phyloP scores from a whole-genome alignment of 805 yeast genomes.

The Ogataea salicorniae region DNA sequence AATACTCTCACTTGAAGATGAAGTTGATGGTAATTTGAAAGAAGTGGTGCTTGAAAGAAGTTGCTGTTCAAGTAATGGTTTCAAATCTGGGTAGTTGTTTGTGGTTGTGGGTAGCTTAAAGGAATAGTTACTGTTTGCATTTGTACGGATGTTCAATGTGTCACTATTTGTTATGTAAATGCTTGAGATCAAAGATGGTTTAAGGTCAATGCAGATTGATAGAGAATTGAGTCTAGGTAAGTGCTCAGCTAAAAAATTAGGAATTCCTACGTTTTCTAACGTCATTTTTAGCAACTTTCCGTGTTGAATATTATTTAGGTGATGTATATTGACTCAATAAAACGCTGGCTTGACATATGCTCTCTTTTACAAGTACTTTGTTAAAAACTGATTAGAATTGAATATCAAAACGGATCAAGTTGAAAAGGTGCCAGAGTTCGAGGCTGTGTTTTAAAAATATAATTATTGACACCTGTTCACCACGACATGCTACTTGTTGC shows the following conservation, averaged over 20 bases:
- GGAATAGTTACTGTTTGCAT: no score
- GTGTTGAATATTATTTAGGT: no score
- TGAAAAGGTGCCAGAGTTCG: no score
- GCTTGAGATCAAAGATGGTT: neutral
- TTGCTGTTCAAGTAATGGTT: neutral
- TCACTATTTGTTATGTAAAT: neutral
- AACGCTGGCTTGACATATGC: no score
- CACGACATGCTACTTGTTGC: no score
- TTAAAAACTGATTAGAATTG: no score
- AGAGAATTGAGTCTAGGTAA: slow-evolving; percentile 6
- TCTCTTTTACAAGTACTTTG: no score
- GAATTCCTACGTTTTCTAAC: neutral
- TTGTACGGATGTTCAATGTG: neutral
- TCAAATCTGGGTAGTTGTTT: slow-evolving; percentile 3
- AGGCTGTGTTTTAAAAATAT: no score
- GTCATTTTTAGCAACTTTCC: no score
- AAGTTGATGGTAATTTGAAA: neutral
- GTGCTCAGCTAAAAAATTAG: slow-evolving; percentile 3
- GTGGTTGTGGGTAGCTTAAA: slow-evolving; percentile 3
- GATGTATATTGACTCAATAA: no score
- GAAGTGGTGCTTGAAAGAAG: neutral
- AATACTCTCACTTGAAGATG: slow-evolving; percentile 3
- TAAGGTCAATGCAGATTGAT: slow-evolving; percentile 6
- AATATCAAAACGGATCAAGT: no score
- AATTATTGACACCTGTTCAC: no score